A percentile compares a stretch with the other conserved stretches of the same genome.
phyloP scores from a whole-genome alignment of 1,139 yeast species.

The Hansenula lynferdii region DNA sequence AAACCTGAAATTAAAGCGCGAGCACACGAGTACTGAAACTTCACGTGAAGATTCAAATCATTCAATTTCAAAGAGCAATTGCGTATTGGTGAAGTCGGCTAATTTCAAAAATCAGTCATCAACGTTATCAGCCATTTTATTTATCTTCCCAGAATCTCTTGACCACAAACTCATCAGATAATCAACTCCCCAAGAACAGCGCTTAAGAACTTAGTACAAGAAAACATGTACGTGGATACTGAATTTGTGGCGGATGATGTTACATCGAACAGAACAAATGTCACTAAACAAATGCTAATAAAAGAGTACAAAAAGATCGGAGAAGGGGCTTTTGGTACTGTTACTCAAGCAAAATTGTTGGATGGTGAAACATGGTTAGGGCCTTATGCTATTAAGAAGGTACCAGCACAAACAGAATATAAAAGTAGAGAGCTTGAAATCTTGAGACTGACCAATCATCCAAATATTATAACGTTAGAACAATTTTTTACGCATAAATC shows the following conservation, averaged over 20 bases:
- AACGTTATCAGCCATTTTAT: too few relatives aligned
- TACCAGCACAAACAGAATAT: constrained; percentile 82
- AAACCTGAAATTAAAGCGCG: too few relatives aligned
- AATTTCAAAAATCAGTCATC: too few relatives aligned
- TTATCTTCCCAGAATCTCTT: too few relatives aligned
- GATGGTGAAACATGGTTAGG: constrained; percentile 54
- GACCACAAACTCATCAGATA: too few relatives aligned
- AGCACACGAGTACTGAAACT: too few relatives aligned
- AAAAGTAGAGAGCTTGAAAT: constrained; percentile 77
- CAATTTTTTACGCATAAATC: constrained; percentile 64
- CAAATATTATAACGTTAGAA: constrained; percentile 65
- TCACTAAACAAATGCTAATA: constrained; percentile 56
- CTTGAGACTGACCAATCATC: constrained; percentile 68
- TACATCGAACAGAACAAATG: constrained; percentile 51
- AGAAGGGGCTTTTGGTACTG: constrained; percentile 84
- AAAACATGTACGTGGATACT: constrained; percentile 1
- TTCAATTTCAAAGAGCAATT: too few relatives aligned
- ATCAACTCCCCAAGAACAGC: too few relatives aligned
- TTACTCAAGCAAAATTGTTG: constrained; percentile 58
- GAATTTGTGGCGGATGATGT: constrained; percentile 54
- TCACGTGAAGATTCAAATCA: too few relatives aligned
- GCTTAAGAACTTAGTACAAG: too few relatives aligned
- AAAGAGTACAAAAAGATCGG: constrained; percentile 72
- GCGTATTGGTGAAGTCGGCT: too few relatives aligned
- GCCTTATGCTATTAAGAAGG: constrained; percentile 78